phyloP scores from a whole-genome alignment of 2,329 filamentous ascomycete species.

The Fusarium sp. region DNA sequence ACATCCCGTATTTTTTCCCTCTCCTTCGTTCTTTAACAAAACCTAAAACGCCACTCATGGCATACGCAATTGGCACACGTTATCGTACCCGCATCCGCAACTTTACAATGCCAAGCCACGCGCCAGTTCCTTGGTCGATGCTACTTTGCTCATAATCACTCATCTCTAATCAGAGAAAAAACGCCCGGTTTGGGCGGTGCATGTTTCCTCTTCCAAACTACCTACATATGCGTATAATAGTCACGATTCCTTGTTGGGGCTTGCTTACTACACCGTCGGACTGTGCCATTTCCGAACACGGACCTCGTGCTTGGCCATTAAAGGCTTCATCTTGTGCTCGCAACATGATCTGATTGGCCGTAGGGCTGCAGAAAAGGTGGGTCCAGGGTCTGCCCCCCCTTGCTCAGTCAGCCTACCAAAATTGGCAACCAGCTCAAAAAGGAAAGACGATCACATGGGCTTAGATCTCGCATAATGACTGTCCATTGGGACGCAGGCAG shows the following conservation, averaged over 20 bases:
- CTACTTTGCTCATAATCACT: background rate
- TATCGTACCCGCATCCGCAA: constrained; percentile 10
- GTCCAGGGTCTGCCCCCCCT: background rate
- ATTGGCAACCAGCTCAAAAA: constrained; percentile 33
- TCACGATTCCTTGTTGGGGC: too few species aligned
- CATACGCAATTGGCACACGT: constrained; percentile 33
- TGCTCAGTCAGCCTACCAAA: constrained; percentile 36
- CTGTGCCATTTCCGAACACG: constrained; percentile 2
- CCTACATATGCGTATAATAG: too few species aligned
- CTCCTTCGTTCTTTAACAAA: background rate
- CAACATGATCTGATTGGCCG: background rate
- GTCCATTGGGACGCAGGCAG: constrained; percentile 18
- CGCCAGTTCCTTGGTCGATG: background rate
- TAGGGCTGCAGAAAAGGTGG: constrained; percentile 3
- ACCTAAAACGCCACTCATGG: constrained; percentile 27
- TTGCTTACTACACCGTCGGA: constrained; percentile 1
- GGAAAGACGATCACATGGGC: constrained; percentile 18
- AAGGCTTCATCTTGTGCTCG: background rate
- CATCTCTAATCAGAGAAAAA: background rate
- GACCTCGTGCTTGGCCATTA: background rate
- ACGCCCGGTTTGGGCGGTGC: background rate
- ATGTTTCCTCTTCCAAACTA: background rate
- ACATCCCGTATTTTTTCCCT: constrained; percentile 25
- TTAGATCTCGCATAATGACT: constrained; percentile 6
- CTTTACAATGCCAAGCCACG: background rate